Conservation (phyloP, 306 rosid genomes). For the Morella rubra region DNA sequence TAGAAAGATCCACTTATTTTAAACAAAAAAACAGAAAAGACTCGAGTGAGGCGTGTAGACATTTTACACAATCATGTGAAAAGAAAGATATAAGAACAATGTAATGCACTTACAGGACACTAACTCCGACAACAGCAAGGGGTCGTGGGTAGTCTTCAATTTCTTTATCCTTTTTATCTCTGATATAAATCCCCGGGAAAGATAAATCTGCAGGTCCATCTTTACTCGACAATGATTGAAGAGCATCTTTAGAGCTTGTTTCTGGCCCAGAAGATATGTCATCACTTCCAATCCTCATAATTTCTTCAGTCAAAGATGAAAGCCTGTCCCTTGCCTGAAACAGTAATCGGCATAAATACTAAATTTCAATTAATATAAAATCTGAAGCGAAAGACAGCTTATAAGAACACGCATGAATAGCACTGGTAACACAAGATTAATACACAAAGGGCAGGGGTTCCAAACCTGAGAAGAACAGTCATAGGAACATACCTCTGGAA, state of each 20-base stretch:
- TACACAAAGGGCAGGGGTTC: background rate
- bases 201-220: slow-evolving; percentile 24
- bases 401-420: background rate
- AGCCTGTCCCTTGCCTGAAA: slow-evolving; percentile 71
- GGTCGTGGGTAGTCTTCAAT: slow-evolving; percentile 86
- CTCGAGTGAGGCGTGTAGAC: too few relatives aligned
- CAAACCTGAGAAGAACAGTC: background rate
- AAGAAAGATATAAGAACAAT: background rate
- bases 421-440: slow-evolving; percentile 9
- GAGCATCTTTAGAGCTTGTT: slow-evolving; percentile 32
- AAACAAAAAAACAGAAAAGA: too few relatives aligned
- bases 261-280: slow-evolving; percentile 35
- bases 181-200: slow-evolving; percentile 10
- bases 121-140: slow-evolving; percentile 80
- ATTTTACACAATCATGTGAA: too few relatives aligned
- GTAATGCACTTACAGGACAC: slow-evolving; percentile 74
- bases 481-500: slow-evolving; percentile 67
- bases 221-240: slow-evolving; percentile 33
- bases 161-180: slow-evolving; percentile 47
- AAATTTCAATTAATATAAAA: background rate
- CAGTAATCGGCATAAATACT: slow-evolving; percentile 1
- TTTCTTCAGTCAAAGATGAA: slow-evolving; percentile 57
- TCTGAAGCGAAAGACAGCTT: background rate
- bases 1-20: too few relatives aligned
- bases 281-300: slow-evolving; percentile 63